Evolutionary conservation across 2,329 filamentous ascomycete species (phyloP).

Genomic region (Fonsecaea nubica): DNA sequence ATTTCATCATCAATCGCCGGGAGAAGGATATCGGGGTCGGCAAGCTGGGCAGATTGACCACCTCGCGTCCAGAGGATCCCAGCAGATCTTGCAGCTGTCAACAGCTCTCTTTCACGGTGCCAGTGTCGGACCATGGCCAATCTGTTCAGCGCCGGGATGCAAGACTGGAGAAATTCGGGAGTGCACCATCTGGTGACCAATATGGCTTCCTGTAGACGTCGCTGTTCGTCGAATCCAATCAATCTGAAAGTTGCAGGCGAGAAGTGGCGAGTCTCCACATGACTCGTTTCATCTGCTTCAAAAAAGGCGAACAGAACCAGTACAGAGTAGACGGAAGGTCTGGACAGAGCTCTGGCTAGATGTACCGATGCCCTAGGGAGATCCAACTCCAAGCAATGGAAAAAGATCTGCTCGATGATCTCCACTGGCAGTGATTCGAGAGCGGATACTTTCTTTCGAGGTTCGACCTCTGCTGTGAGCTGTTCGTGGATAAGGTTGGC

Average conservation of each 20-base stretch:
- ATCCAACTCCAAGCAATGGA: slow-evolving; percentile 55
- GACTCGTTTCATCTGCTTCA: slow-evolving; percentile 45
- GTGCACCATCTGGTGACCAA: slow-evolving; percentile 52
- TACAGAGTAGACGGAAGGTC: slow-evolving; percentile 49
- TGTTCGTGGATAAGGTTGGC: slow-evolving; percentile 20
- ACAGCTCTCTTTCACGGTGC: slow-evolving; percentile 37
- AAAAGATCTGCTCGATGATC: slow-evolving; percentile 60
- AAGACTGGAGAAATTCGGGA: slow-evolving; percentile 43
- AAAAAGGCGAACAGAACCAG: slow-evolving; percentile 52
- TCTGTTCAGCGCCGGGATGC: slow-evolving; percentile 46
- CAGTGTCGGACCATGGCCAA: slow-evolving; percentile 47
- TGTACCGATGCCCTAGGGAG: slow-evolving; percentile 51
- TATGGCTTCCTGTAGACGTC: slow-evolving; percentile 46
- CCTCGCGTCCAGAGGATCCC: neutral
- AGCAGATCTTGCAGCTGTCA: neutral
- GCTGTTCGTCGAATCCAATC: slow-evolving; percentile 42
- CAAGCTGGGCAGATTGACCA: neutral
- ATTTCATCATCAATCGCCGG: slow-evolving; percentile 19
- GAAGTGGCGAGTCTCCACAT: slow-evolving; percentile 46
- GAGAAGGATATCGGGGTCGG: neutral
- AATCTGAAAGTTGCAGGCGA: slow-evolving; percentile 46
- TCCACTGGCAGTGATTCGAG: slow-evolving; percentile 59
- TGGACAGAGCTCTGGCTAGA: slow-evolving; percentile 49
- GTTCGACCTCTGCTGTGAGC: neutral
- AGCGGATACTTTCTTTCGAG: slow-evolving; percentile 38